phyloP scores from a whole-genome alignment of 192 early-diverging fungal genomes.

The Coemansia sp. region DNA sequence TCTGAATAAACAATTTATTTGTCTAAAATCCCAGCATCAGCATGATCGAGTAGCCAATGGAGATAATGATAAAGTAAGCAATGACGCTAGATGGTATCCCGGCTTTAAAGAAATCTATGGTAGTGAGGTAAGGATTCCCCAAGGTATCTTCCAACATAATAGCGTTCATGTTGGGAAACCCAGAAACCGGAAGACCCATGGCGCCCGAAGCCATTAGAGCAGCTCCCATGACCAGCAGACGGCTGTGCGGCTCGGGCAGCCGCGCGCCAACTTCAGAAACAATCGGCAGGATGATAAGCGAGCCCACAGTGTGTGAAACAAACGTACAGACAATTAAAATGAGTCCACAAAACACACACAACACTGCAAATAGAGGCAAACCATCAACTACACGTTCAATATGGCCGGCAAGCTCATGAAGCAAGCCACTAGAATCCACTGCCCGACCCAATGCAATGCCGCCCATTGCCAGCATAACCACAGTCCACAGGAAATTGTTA shows the following conservation, averaged over 20 bases:
- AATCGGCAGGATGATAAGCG: conserved; percentile 93
- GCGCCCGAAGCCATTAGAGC: conserved; percentile 86
- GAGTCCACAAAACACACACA: conserved; percentile 73
- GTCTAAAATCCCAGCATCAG: conserved; percentile 56
- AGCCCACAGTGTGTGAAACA: conserved; percentile 93
- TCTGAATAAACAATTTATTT: no score
- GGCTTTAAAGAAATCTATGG: conserved; percentile 78
- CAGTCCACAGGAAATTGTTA: conserved; percentile 94
- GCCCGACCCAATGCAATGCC: conserved; percentile 92
- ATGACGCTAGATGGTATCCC: conserved; percentile 76
- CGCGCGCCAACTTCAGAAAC: conserved; percentile 82
- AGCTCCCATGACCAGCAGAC: conserved; percentile 78
- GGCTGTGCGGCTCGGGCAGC: conserved; percentile 73
- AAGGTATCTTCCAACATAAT: conserved; percentile 87
- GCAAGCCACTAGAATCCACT: conserved; percentile 81
- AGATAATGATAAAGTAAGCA: conserved; percentile 67
- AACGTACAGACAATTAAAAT: conserved; percentile 87
- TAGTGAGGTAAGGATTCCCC: conserved; percentile 78
- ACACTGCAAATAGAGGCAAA: conserved; percentile 67
- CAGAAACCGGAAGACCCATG: conserved; percentile 90
- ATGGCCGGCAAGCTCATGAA: conserved; percentile 69
- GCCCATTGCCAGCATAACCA: conserved; percentile 89
- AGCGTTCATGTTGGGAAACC: conserved; percentile 98
- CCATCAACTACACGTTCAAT: conserved; percentile 67
- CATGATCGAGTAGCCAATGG: conserved; percentile 78